Evolutionary conservation across 2,329 filamentous ascomycete genomes (phyloP), one percentile per base, ranked within the genome.

Genomic region (Cladosporium sp.): DNA sequence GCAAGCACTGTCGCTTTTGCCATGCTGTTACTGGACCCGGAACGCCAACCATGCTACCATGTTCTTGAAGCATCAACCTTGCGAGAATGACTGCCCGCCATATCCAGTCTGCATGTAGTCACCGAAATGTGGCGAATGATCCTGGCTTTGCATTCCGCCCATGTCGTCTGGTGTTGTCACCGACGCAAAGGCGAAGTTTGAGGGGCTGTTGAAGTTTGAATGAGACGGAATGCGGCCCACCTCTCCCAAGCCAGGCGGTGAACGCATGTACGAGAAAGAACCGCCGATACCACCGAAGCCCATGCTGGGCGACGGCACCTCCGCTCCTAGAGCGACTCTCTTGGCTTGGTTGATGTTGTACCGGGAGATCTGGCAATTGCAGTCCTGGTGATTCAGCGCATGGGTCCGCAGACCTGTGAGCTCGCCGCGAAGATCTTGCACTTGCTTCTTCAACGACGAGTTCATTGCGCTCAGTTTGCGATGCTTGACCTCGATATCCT

Each of bases 401-500:
- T 71, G 68, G n/a, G 72, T 73, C 6, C 74, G 71, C 69, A 77
- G 66, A 56, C 67, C 71, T 5, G 71, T 72, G 65, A 76, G 70
- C 66, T 76, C 67, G 56, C 76, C 72, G 34, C 76, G 74, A 54
- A 77, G 65, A 46, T 73, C 68, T 56, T 75, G 70, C 46, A 70
- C 74, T 58, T 76, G 73, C 26, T 72, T 69, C 53, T 70, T 76
- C 56, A 77, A 64, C 18, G 66, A 66, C 23, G 66, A 73, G 69
- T 77, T 77, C 49, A 69, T 65, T 5, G 70, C 71, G 2, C 75
- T 76, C 28, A 77, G 76, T 10, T 78, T 76, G 48, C 80, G 75
- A n/a, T 78, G 77, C 57, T 77, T 77, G 34, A 76, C 76, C 68
- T 87, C 84, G 16, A 87, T 80, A 43, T 79, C 72, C 64, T 82